Evolutionary conservation across 306 rosid species (phyloP).

Genomic region (Vigna unguiculata): DNA sequence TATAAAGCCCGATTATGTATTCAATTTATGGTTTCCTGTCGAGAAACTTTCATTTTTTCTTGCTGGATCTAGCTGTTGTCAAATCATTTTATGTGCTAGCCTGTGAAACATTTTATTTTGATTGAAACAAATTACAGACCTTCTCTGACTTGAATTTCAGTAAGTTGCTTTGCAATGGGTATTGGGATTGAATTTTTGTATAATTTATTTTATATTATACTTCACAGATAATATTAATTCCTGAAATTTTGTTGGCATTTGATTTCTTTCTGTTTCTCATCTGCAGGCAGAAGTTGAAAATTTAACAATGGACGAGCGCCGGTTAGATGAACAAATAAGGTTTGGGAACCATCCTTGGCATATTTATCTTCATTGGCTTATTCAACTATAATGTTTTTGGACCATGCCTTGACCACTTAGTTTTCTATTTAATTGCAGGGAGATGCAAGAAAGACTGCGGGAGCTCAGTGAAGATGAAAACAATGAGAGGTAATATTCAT

Average conservation of each 20-base stretch:
- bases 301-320: conserved; percentile 72
- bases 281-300: conserved; percentile 90
- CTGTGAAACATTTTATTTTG: conserved; percentile 27
- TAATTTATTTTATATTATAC: conserved; percentile 21
- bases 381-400: neutral
- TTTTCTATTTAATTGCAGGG: conserved; percentile 59
- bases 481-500: conserved; percentile 73
- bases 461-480: conserved; percentile 89
- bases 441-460: conserved; percentile 90
- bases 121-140: conserved; percentile 24
- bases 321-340: conserved; percentile 90
- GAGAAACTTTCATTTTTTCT: conserved; percentile 4
- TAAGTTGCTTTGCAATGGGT: conserved; percentile 31
- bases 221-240: conserved; percentile 26
- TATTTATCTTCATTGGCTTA: conserved; percentile 30
- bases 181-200: neutral
- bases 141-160: conserved; percentile 33
- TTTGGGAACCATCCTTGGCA: conserved; percentile 44
- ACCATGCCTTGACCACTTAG: conserved; percentile 7
- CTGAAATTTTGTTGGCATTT: conserved; percentile 30
- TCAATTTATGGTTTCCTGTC: conserved; percentile 25
- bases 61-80: conserved; percentile 21
- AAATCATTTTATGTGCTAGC: conserved; percentile 5
- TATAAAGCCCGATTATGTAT: conserved; percentile 16
- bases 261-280: conserved; percentile 33